Percentiles rank a stretch among this genome's conserved stretches.
These are phyloP conservation scores for Aureobasidium lini DNA, from an alignment of 2,329 filamentous ascomycete genomes.

Conservation along the genomic window DNA sequence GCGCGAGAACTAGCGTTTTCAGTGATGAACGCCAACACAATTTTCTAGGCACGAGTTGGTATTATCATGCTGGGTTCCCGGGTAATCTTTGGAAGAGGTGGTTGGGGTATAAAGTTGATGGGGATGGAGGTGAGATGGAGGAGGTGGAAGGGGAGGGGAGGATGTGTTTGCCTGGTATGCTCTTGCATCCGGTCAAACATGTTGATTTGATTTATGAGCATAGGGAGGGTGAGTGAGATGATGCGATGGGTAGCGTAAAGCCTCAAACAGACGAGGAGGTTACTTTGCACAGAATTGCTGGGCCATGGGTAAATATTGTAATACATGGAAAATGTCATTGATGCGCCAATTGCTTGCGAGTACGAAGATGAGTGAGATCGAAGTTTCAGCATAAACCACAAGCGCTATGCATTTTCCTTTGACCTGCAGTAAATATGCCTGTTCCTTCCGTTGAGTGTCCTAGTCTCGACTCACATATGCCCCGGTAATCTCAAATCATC, in stretches of 20 bases:
- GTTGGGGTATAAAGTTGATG: conserved; percentile 47
- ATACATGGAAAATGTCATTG: background rate
- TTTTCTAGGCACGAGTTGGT: conserved; percentile 47
- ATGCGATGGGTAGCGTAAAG: too few relatives aligned
- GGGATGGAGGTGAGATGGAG: conserved; percentile 39
- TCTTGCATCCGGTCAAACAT: conserved; percentile 45
- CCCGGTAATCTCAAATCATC: conserved; percentile 15
- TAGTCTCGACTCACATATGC: conserved; percentile 8
- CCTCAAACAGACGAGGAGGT: background rate
- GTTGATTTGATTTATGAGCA: conserved; percentile 41
- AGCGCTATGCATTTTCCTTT: background rate
- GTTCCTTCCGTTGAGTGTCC: background rate
- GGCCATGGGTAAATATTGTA: background rate
- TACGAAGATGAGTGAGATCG: background rate
- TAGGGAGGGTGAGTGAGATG: conserved; percentile 18
- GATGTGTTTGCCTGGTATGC: conserved; percentile 42
- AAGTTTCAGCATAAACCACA: background rate
- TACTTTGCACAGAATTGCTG: background rate
- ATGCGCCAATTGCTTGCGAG: background rate
- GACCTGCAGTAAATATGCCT: background rate
- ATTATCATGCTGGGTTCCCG: conserved; percentile 46
- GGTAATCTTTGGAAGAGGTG: conserved; percentile 50
- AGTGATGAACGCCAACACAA: conserved; percentile 46
- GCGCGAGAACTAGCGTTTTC: conserved; percentile 42
- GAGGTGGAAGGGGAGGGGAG: conserved; percentile 40